Percentiles rank a stretch among this genome's conserved stretches.
phyloP scores from a whole-genome alignment of 169 alveolate species.

The Ichthyophthirius multifiliis region DNA sequence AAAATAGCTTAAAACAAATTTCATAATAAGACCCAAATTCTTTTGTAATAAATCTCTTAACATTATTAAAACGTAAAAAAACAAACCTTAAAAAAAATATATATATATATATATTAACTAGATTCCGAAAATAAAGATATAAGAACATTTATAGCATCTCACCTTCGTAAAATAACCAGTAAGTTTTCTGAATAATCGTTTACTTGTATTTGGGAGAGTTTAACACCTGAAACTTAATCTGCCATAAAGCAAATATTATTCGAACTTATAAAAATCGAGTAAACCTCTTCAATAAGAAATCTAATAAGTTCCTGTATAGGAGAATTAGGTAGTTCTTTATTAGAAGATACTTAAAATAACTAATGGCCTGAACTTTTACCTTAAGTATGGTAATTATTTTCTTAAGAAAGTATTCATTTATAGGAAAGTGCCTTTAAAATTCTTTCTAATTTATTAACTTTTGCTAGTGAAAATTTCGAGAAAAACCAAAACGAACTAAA shows the following conservation, averaged over 20 bases:
- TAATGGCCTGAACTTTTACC: conserved; percentile 40
- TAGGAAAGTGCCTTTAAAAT: conserved; percentile 43
- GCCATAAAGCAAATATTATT: conserved; percentile 43
- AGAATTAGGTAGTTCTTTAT: conserved; percentile 49
- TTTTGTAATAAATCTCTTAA: conserved; percentile 9
- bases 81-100: not conserved
- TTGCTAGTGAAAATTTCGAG: conserved; percentile 37
- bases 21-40: conserved; percentile 39
- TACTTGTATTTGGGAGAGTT: conserved; percentile 36
- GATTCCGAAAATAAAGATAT: conserved; percentile 25
- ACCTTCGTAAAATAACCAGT: conserved; percentile 46
- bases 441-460: conserved; percentile 33
- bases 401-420: conserved; percentile 24
- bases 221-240: conserved; percentile 39
- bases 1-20: conserved; percentile 25
- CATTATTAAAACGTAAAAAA: too few species aligned
- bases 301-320: conserved; percentile 45
- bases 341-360: conserved; percentile 42
- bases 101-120: not conserved
- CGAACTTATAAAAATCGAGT: conserved; percentile 35
- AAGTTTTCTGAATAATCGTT: conserved; percentile 37
- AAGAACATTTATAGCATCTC: conserved; percentile 40
- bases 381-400: conserved; percentile 41
- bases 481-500: conserved; percentile 50
- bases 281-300: conserved; percentile 37